A percentile compares a stretch with the other conserved stretches of the same genome.
Evolutionary conservation across 495 filamentous ascomycete species (phyloP).

Genomic region (Cetradonia linearis): DNA sequence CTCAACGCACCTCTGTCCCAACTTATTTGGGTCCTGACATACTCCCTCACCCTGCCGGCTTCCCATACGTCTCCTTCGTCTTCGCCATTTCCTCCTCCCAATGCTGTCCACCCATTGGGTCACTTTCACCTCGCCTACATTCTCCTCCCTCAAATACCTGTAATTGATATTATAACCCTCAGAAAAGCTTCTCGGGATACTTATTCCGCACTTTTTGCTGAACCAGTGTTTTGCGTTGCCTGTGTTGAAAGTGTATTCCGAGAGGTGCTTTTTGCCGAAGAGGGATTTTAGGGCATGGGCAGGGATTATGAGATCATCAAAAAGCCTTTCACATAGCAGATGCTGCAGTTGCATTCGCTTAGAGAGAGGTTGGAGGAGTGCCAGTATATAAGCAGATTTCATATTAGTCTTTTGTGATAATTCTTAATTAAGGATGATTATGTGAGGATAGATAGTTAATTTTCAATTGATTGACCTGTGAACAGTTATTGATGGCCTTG

Average conservation of each 20-base stretch:
- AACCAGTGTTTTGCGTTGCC: constrained; percentile 19
- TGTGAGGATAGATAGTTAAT: no score
- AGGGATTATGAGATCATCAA: constrained; percentile 10
- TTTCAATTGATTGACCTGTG: no score
- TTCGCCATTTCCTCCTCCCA: constrained; percentile 15
- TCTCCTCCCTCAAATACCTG: constrained; percentile 6
- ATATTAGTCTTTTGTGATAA: no score
- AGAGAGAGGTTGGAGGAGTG: constrained; percentile 7
- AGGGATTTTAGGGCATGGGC: constrained; percentile 9
- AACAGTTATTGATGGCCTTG: no score
- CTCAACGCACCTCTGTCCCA: no score
- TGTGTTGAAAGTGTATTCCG: constrained; percentile 14
- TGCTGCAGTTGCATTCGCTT: constrained; percentile 18
- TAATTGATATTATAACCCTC: constrained; percentile 16
- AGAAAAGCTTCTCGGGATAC: constrained; percentile 13
- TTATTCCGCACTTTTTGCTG: constrained; percentile 16
- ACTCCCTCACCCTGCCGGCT: no score
- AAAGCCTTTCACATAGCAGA: constrained; percentile 19
- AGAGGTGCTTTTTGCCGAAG: constrained; percentile 2
- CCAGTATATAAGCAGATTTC: no score
- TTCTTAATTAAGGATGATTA: no score
- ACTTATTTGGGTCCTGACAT: no score
- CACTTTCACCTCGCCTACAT: not conserved
- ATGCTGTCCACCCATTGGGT: constrained; percentile 15
- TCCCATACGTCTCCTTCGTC: not conserved